These are phyloP conservation scores for Eutrema salsugineum DNA, from an alignment of 441 rosid genomes.

Conservation along the genomic window DNA sequence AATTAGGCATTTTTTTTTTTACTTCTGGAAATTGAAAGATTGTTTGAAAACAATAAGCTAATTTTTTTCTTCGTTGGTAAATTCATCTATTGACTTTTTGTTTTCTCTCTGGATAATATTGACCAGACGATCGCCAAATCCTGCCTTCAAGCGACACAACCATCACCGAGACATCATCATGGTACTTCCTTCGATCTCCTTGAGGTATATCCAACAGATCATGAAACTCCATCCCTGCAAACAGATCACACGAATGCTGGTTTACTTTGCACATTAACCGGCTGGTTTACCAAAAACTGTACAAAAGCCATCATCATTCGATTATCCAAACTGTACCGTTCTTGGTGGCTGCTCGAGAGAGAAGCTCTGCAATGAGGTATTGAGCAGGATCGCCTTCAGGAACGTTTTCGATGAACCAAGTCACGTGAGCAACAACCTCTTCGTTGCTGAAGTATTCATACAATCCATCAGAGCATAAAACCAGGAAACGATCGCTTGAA, in stretches of 20 bases:
- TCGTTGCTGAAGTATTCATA: constrained; percentile 95
- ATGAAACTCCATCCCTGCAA: constrained; percentile 93
- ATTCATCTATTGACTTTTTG: constrained; percentile 21
- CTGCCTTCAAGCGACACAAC: constrained; percentile 96
- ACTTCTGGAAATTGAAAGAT: constrained; percentile 5
- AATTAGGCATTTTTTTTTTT: background rate
- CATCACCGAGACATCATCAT: constrained; percentile 95
- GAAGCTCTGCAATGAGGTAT: constrained; percentile 89
- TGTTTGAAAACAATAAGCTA: constrained; percentile 9
- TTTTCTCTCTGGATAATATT: constrained; percentile 32
- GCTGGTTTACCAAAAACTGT: background rate
- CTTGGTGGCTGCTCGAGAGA: constrained; percentile 93
- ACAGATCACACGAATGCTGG: background rate
- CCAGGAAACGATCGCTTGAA: constrained; percentile 83
- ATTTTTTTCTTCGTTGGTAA: background rate
- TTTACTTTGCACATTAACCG: background rate
- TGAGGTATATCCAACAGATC: constrained; percentile 88
- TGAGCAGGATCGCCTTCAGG: constrained; percentile 99
- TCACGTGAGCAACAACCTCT: constrained; percentile 93
- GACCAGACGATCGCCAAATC: constrained; percentile 96
- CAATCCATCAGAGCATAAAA: constrained; percentile 89
- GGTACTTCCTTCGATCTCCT: constrained; percentile 91
- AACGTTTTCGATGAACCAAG: constrained; percentile 94
- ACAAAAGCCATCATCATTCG: background rate
- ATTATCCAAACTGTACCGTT: constrained; percentile 46